phyloP scores from a whole-genome alignment of 1,284 basidiomycete genomes.

The Papiliotrema flavescens region DNA sequence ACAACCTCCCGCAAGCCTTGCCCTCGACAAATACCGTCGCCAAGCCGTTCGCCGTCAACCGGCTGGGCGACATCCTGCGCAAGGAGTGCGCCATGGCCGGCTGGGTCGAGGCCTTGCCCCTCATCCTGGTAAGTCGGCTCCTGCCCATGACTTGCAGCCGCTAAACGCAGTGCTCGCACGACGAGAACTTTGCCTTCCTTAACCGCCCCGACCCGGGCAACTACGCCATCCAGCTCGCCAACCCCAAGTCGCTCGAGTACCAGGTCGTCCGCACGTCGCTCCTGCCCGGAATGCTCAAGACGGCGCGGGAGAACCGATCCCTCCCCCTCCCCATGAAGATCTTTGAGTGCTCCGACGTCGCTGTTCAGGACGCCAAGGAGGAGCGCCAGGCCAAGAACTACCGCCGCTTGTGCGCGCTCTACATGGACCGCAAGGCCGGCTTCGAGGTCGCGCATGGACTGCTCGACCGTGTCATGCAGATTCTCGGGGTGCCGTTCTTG shows the following conservation, averaged over 20 bases:
- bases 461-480: slow-evolving; percentile 89
- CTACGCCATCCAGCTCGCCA: slow-evolving; percentile 83
- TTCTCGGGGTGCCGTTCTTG: slow-evolving; percentile 83
- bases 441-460: slow-evolving; percentile 97
- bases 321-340: slow-evolving; percentile 88
- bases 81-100: slow-evolving; percentile 90
- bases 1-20: slow-evolving; percentile 89
- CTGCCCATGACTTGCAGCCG: not conserved
- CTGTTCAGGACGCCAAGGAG: slow-evolving; percentile 71
- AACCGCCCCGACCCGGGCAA: slow-evolving; percentile 79
- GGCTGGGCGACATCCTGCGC: slow-evolving; percentile 82
- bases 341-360: slow-evolving; percentile 92
- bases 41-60: slow-evolving; percentile 85
- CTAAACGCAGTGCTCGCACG: slow-evolving; percentile 77
- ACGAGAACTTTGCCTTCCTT: slow-evolving; percentile 94
- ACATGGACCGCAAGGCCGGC: slow-evolving; percentile 93
- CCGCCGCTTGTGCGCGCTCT: slow-evolving; percentile 81
- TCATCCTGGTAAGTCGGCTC: slow-evolving; percentile 69
- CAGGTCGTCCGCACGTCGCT: slow-evolving; percentile 96
- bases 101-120: slow-evolving; percentile 90
- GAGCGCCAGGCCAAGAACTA: slow-evolving; percentile 87
- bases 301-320: slow-evolving; percentile 91
- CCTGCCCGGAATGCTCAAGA: slow-evolving; percentile 92
- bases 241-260: slow-evolving; percentile 96
- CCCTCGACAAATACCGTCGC: slow-evolving; percentile 94